Conservation (phyloP, 108 stramenopile genomes). For the Fragilariopsis cylindrus region DNA sequence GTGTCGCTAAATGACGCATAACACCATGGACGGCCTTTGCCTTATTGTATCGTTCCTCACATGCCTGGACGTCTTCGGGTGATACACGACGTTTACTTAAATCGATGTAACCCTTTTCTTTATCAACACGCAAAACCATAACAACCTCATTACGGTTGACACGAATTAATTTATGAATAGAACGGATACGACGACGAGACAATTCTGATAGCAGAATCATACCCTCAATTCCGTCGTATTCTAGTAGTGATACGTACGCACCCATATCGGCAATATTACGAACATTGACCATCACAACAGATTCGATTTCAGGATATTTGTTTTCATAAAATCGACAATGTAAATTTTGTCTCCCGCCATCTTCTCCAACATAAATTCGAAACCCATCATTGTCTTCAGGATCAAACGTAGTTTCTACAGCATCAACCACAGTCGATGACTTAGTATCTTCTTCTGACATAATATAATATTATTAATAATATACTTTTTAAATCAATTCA, state of each 20-base stretch:
- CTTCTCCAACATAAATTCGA: conserved; percentile 80
- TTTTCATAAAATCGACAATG: conserved; percentile 98
- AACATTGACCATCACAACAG: conserved; percentile 95
- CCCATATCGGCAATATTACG: conserved; percentile 99
- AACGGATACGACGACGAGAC: conserved; percentile 96
- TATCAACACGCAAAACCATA: conserved; percentile 99
- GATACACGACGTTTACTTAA: conserved; percentile 96
- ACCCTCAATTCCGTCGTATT: conserved; percentile 99
- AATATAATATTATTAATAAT: not conserved
- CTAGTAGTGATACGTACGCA: conserved; percentile 97
- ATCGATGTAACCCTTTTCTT: conserved; percentile 99
- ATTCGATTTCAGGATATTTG: conserved; percentile 96
- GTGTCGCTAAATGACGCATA: conserved; percentile 93
- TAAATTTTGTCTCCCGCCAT: conserved; percentile 70
- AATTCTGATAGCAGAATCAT: conserved; percentile 98
- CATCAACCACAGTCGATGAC: conserved; percentile 25
- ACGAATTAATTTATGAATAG: conserved; percentile 99
- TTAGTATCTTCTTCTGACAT: conserved; percentile 36
- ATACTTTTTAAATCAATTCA: not conserved
- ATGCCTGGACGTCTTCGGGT: conserved; percentile 97
- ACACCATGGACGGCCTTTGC: conserved; percentile 98
- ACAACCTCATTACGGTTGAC: conserved; percentile 98
- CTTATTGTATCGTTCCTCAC: conserved; percentile 96
- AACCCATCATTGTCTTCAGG: conserved; percentile 60
- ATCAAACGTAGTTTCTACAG: conserved; percentile 32